A percentile compares a stretch with the other conserved stretches of the same genome.
These are phyloP conservation scores for Aspergillus coremiiformis DNA, from an alignment of 495 filamentous ascomycete species.

Conservation along the genomic window DNA sequence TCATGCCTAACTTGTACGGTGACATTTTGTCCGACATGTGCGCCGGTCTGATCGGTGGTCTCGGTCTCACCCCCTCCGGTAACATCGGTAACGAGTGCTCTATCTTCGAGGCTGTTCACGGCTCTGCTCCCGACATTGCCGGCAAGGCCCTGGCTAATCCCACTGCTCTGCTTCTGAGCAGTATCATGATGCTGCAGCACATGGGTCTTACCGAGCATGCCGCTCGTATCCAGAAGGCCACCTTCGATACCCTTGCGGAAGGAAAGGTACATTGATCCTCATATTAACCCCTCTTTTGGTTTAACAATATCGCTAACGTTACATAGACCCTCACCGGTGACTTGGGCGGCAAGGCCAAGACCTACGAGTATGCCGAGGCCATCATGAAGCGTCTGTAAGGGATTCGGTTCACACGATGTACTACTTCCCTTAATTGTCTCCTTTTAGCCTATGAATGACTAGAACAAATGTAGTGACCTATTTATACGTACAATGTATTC, in stretches of 20 bases:
- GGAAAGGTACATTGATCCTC: constrained; percentile 58
- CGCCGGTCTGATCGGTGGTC: constrained; percentile 94
- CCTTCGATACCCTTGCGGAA: constrained; percentile 88
- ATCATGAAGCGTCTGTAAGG: constrained; percentile 79
- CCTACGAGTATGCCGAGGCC: constrained; percentile 79
- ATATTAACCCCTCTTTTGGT: not conserved
- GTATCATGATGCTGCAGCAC: constrained; percentile 99
- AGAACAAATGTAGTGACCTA: constrained; percentile 39
- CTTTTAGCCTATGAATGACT: constrained; percentile 39
- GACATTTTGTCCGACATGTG: constrained; percentile 99
- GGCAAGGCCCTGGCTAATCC: constrained; percentile 94
- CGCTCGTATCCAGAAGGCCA: constrained; percentile 82
- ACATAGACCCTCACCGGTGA: constrained; percentile 76
- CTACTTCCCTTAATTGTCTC: constrained; percentile 32
- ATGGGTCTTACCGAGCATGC: constrained; percentile 88
- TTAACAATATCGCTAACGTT: constrained; percentile 11
- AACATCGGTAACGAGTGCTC: constrained; percentile 99
- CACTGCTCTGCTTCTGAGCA: constrained; percentile 81
- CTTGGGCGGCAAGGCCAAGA: constrained; percentile 90
- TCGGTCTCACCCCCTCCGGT: constrained; percentile 92
- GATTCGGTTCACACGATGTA: constrained; percentile 29
- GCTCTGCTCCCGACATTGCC: constrained; percentile 94
- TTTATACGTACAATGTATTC: constrained; percentile 28
- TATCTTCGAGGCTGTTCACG: constrained; percentile 99
- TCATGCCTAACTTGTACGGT: constrained; percentile 99